A percentile compares a stretch with the other conserved stretches of the same genome.
Conservation (phyloP, 306 rosid genomes). For the Ormosia emarginata region DNA sequence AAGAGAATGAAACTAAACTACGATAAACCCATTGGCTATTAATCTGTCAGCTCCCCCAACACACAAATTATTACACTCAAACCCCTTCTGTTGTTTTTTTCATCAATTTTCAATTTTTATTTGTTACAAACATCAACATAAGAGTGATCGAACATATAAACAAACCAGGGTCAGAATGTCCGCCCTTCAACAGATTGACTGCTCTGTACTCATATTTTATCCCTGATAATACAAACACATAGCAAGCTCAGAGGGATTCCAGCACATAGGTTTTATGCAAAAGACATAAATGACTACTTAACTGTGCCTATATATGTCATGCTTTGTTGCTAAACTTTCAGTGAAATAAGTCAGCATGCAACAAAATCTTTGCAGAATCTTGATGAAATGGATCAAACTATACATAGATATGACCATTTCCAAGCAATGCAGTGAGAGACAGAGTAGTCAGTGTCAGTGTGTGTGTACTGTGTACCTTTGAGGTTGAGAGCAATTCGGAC, state of each 20-base stretch:
- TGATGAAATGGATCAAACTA: not conserved
- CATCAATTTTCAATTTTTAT: not conserved
- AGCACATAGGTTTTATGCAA: not conserved
- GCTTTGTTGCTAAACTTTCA: not conserved
- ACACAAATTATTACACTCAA: too few relatives aligned
- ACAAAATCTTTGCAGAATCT: not conserved
- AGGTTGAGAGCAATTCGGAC: conserved; percentile 37
- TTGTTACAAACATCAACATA: not conserved
- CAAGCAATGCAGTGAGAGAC: too few relatives aligned
- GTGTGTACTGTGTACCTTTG: conserved; percentile 49
- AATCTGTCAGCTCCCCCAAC: too few relatives aligned
- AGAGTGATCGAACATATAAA: not conserved
- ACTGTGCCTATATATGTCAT: too few relatives aligned
- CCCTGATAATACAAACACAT: conserved; percentile 18
- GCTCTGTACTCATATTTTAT: conserved; percentile 49
- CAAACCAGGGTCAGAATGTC: conserved; percentile 42
- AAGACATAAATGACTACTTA: not conserved
- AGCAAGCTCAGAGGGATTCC: not conserved
- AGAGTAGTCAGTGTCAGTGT: too few relatives aligned
- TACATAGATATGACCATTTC: not conserved
- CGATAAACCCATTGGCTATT: too few relatives aligned
- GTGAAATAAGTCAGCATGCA: not conserved
- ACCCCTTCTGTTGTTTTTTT: not conserved
- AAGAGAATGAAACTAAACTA: too few relatives aligned
- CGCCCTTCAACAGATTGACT: conserved; percentile 39